These are phyloP conservation scores for Acacia melanoxylon DNA, from an alignment of 306 rosid genomes.

Conservation along the genomic window DNA sequence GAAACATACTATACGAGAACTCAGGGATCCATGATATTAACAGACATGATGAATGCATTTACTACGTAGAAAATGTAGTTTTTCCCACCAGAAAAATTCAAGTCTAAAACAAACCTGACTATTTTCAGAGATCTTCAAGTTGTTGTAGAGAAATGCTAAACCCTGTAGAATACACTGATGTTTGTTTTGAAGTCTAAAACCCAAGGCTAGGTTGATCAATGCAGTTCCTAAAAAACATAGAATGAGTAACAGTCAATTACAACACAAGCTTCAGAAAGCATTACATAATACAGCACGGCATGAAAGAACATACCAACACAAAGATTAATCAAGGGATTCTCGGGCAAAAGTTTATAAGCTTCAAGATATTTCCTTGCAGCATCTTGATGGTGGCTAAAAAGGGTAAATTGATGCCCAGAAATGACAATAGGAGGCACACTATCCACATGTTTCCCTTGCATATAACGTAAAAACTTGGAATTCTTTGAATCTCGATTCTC, in stretches of 20 bases:
- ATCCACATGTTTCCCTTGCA: constrained; percentile 58
- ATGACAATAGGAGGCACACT: constrained; percentile 81
- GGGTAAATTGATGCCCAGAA: constrained; percentile 74
- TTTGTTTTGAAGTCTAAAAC: constrained; percentile 87
- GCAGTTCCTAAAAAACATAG: constrained; percentile 60
- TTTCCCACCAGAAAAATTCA: no score
- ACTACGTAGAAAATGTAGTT: no score
- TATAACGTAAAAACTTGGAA: constrained; percentile 62
- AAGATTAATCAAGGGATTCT: constrained; percentile 77
- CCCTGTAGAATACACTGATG: constrained; percentile 89
- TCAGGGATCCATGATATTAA: no score
- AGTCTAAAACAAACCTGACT: constrained; percentile 65
- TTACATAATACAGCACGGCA: constrained; percentile 5
- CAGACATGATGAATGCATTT: no score
- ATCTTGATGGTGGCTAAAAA: constrained; percentile 79
- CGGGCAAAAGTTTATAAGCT: constrained; percentile 76
- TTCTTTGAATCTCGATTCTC: constrained; percentile 77
- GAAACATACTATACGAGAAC: no score
- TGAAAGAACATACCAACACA: constrained; percentile 68
- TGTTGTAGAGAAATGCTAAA: constrained; percentile 80
- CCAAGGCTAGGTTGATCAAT: constrained; percentile 79
- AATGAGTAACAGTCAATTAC: constrained; percentile 4
- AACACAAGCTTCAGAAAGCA: constrained; percentile 16
- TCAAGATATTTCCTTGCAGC: constrained; percentile 84
- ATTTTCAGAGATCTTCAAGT: constrained; percentile 61